A percentile compares a stretch with the other conserved stretches of the same genome.
Evolutionary conservation across 75 land plant genomes (phyloP).

Genomic region (Pinus albicaulis): DNA sequence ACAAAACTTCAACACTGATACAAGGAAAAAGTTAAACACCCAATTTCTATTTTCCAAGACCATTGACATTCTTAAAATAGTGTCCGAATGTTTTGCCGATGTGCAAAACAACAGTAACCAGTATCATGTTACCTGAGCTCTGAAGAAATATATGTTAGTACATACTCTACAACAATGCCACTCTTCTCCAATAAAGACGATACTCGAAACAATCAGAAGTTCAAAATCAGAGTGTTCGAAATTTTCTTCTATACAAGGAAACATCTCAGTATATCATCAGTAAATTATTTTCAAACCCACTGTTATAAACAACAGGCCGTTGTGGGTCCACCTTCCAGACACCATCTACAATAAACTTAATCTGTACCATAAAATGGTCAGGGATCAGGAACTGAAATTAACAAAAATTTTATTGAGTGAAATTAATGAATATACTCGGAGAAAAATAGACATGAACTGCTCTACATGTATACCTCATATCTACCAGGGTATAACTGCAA

Average conservation of each 20-base stretch:
- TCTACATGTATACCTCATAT: slow-evolving; percentile 5
- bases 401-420: neutral
- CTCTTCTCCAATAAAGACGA: neutral
- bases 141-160: neutral
- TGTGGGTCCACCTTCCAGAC: slow-evolving; percentile 75
- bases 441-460: neutral
- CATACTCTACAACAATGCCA: neutral
- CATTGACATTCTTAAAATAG: neutral
- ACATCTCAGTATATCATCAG: slow-evolving; percentile 29
- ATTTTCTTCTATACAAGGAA: neutral
- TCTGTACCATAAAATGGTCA: slow-evolving; percentile 35
- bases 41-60: neutral
- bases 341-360: slow-evolving; percentile 89
- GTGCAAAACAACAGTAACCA: neutral
- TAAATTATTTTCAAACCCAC: slow-evolving; percentile 71
- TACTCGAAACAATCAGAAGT: neutral
- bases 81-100: neutral
- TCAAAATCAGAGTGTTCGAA: neutral
- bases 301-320: slow-evolving; percentile 49
- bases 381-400: neutral
- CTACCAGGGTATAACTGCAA: slow-evolving; percentile 69
- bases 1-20: neutral
- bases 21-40: neutral
- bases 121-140: neutral
- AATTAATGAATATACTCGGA: neutral